phyloP scores from a whole-genome alignment of 2,329 filamentous ascomycete genomes.

The Phoma herbarum region DNA sequence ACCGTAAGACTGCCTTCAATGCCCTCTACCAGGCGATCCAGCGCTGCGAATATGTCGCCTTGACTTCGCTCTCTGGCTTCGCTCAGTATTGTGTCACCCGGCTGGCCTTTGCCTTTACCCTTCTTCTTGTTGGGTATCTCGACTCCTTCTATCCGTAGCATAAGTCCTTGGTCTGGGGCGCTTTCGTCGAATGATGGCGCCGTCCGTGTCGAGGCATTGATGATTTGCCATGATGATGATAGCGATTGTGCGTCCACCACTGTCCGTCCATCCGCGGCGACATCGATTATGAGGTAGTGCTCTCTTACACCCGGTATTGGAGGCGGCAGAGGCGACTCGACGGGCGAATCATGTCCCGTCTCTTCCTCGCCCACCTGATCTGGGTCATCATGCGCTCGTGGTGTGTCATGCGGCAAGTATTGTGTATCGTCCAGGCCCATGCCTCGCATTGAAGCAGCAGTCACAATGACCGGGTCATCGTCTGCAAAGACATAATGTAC shows the following conservation, averaged over 20 bases:
- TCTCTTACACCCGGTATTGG: conserved; percentile 60
- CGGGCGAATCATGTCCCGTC: conserved; percentile 35
- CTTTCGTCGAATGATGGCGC: conserved; percentile 70
- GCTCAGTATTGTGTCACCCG: conserved; percentile 38
- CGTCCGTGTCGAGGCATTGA: conserved; percentile 61
- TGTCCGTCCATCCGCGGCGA: conserved; percentile 56
- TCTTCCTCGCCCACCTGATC: conserved; percentile 33
- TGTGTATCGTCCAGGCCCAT: conserved; percentile 59
- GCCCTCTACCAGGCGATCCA: conserved; percentile 49
- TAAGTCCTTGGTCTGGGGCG: conserved; percentile 57
- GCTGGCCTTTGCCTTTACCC: conserved; percentile 41
- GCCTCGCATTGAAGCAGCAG: conserved; percentile 67
- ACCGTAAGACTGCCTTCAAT: conserved; percentile 50
- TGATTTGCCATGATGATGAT: conserved; percentile 75
- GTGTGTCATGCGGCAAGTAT: conserved; percentile 40
- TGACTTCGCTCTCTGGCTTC: conserved; percentile 43
- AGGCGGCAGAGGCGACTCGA: conserved; percentile 57
- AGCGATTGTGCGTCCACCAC: conserved; percentile 77
- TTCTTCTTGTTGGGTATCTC: conserved; percentile 48
- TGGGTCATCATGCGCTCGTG: conserved; percentile 31
- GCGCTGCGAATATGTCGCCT: conserved; percentile 47
- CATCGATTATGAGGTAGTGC: conserved; percentile 66
- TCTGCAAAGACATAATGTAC: conserved; percentile 94
- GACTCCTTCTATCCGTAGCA: conserved; percentile 70
- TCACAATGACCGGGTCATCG: conserved; percentile 82